A percentile compares a stretch with the other conserved stretches of the same genome.
phyloP scores from a whole-genome alignment of 2,329 filamentous ascomycete species.

The Colletotrichum tofieldiae region DNA sequence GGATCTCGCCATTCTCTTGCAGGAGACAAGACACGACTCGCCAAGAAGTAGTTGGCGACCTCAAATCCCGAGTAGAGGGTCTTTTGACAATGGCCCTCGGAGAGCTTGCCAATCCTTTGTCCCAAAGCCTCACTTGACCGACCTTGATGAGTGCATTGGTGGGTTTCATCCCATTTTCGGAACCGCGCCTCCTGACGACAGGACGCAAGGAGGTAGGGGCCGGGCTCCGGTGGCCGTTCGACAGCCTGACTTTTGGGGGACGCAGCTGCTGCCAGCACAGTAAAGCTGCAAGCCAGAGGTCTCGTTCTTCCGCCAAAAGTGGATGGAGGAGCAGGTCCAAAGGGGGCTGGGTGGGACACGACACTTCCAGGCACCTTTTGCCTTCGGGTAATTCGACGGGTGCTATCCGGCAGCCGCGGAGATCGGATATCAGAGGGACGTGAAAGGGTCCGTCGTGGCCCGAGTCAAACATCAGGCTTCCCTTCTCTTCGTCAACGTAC shows the following conservation, averaged over 20 bases:
- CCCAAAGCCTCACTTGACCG: constrained; percentile 92
- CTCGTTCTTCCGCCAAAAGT: constrained; percentile 75
- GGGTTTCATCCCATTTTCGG: constrained; percentile 47
- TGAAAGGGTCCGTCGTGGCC: constrained; percentile 77
- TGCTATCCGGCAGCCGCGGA: constrained; percentile 81
- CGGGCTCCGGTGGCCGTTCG: constrained; percentile 60
- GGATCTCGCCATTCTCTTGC: constrained; percentile 95
- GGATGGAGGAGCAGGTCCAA: constrained; percentile 78
- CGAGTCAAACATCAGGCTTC: constrained; percentile 82
- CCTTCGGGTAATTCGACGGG: constrained; percentile 65
- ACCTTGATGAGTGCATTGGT: constrained; percentile 89
- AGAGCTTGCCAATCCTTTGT: constrained; percentile 76
- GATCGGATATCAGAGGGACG: constrained; percentile 78
- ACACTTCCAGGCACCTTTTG: constrained; percentile 67
- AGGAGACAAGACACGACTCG: constrained; percentile 91
- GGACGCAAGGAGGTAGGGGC: constrained; percentile 55
- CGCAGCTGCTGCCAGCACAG: constrained; percentile 86
- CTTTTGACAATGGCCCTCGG: constrained; percentile 71
- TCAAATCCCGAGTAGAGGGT: constrained; percentile 71
- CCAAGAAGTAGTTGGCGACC: constrained; percentile 77
- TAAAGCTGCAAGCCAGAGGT: constrained; percentile 85
- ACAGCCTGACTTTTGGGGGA: constrained; percentile 70
- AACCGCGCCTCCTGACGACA: constrained; percentile 43
- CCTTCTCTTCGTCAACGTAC: constrained; percentile 83
- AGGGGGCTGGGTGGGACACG: constrained; percentile 62